These are phyloP conservation scores for Agrocybe praecox DNA, from an alignment of 768 basidiomycete species.

Conservation along the genomic window DNA sequence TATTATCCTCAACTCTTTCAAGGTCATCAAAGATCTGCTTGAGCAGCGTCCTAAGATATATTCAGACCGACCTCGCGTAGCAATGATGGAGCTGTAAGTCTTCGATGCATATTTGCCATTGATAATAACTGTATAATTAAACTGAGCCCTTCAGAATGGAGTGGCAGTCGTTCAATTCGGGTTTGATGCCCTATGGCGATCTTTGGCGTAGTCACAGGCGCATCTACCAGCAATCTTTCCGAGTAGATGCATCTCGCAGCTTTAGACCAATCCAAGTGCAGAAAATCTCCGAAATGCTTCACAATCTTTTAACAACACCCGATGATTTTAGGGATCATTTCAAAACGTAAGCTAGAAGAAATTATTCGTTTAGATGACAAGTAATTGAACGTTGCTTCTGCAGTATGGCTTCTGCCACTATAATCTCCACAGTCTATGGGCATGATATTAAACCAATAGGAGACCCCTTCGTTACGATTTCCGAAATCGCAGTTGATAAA, in stretches of 20 bases:
- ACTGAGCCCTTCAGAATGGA: constrained; percentile 8
- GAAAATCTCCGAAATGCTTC: constrained; percentile 27
- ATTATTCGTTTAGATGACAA: neutral
- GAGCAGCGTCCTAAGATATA: constrained; percentile 9
- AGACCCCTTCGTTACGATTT: constrained; percentile 23
- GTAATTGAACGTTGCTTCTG: neutral
- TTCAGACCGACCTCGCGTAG: constrained; percentile 5
- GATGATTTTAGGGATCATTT: constrained; percentile 13
- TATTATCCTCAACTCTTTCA: constrained; percentile 7
- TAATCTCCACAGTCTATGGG: constrained; percentile 39
- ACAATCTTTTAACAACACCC: constrained; percentile 23
- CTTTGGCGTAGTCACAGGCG: constrained; percentile 10
- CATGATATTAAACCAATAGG: constrained; percentile 22
- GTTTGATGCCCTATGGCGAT: constrained; percentile 5
- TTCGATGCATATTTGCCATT: no score
- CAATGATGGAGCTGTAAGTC: constrained; percentile 8
- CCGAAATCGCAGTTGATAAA: constrained; percentile 16
- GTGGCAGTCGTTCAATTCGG: constrained; percentile 6
- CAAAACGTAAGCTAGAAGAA: constrained; percentile 9
- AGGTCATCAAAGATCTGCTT: constrained; percentile 4
- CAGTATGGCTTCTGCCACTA: constrained; percentile 35
- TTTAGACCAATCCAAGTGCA: constrained; percentile 6
- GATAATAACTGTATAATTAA: no score
- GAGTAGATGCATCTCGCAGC: neutral
- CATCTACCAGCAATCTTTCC: constrained; percentile 5